phyloP scores from a whole-genome alignment of 345 rosid genomes.

The Acer saccharum region DNA sequence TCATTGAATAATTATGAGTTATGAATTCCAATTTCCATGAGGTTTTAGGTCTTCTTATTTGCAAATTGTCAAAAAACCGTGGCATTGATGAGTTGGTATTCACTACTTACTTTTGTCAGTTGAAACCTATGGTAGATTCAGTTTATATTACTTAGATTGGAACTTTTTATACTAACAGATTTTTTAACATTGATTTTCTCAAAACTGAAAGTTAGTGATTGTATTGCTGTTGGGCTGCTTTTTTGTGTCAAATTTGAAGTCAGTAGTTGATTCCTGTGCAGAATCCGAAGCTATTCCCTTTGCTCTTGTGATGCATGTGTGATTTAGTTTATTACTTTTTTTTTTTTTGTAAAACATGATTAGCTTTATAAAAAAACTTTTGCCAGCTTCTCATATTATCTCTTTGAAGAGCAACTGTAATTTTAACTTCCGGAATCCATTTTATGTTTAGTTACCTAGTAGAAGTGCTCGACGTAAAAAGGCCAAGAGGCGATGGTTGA shows the following conservation, averaged over 20 bases:
- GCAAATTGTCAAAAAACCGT: background rate
- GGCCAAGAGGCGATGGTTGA: constrained; percentile 77
- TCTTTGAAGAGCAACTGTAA: constrained; percentile 16
- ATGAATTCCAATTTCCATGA: background rate
- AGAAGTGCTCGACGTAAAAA: constrained; percentile 94
- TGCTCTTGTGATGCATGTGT: background rate
- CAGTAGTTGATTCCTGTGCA: background rate
- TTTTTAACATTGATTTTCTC: background rate
- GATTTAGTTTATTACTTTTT: background rate
- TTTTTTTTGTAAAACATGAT: background rate
- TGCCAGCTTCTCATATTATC: constrained; percentile 3
- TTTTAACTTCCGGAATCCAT: constrained; percentile 23
- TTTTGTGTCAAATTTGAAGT: background rate
- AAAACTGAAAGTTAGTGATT: background rate
- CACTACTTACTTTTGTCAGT: background rate
- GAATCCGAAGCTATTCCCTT: background rate
- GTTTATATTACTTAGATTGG: background rate
- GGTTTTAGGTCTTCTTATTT: background rate
- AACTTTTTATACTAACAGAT: background rate
- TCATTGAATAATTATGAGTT: background rate
- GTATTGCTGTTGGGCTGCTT: background rate
- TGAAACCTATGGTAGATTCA: background rate
- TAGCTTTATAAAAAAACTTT: background rate
- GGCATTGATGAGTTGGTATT: constrained; percentile 5
- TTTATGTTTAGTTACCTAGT: constrained; percentile 62